phyloP scores from a whole-genome alignment of 352 stramenopile species.

The Phytophthora uliginosa region DNA sequence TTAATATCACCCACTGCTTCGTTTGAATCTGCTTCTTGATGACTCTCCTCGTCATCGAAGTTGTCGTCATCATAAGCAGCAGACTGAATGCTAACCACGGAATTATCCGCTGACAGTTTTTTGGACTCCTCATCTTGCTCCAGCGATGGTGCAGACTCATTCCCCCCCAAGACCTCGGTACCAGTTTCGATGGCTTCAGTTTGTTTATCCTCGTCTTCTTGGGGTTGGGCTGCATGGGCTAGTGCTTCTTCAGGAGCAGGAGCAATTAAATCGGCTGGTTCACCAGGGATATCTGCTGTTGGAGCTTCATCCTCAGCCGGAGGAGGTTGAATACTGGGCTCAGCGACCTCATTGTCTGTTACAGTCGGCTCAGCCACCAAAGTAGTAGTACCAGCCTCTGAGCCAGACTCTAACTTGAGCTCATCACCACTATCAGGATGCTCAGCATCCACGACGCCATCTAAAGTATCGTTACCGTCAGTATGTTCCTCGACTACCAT shows the following conservation, averaged over 20 bases:
- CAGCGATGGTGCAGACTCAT: background rate
- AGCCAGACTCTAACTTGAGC: background rate
- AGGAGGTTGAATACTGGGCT: conserved; percentile 6
- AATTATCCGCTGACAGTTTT: conserved; percentile 14
- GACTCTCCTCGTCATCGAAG: conserved; percentile 33
- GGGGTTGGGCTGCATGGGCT: background rate
- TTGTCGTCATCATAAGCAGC: conserved; percentile 35
- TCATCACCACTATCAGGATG: background rate
- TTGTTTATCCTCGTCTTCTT: conserved; percentile 2
- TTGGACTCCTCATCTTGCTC: conserved; percentile 17
- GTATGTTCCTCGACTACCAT: background rate
- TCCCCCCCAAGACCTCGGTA: background rate
- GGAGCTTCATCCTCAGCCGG: background rate
- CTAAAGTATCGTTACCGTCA: background rate
- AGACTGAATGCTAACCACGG: conserved; percentile 28
- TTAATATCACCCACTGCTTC: background rate
- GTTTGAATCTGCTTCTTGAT: conserved; percentile 7
- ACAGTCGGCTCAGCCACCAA: conserved; percentile 1
- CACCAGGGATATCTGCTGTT: background rate
- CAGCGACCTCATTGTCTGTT: background rate
- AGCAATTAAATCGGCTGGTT: background rate
- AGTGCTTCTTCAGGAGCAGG: conserved; percentile 1
- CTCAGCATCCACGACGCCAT: background rate
- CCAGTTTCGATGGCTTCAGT: background rate
- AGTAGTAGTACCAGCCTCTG: background rate